Evolutionary conservation across 163 green algal genomes (phyloP), one percentile per base, ranked within the genome.

Genomic region (Coccomyxa subellipsoidea): DNA sequence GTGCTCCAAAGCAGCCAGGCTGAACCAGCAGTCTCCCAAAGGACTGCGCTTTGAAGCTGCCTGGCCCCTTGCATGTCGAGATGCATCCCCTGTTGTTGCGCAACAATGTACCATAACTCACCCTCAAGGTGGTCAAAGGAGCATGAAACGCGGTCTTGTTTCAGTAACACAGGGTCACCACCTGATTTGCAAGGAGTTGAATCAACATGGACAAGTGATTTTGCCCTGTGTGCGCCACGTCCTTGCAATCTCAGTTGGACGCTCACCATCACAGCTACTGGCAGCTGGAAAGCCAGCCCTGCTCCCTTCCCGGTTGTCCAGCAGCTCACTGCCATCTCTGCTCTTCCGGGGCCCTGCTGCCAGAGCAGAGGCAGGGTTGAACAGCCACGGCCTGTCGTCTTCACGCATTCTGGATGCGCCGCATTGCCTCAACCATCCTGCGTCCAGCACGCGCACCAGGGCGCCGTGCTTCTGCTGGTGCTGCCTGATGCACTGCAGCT

Each of bases 381-480:
- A 73, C 1, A 73, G 66, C 66, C 66, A 34, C 21, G 29, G 21
- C 29, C 18, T 7, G 8, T 34, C 66, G 2, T 73, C 29, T 23
- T 73, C 66, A 35, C 7, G 66, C n/a, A 23, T 1, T 9, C 66
- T 35, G 2, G 81, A n/a, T 23, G 53, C 32, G 38, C 76, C 35
- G 76, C 88, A 91, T 23, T 77, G 40, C 36, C 85, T 82, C 54
- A 93, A 83, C 90, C 90, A 94, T 34, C 87, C 82, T 35, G 87
- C 73, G 7, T 39, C 79, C 15, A 92, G 87, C 31, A 88, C 10
- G 12, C 84, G 47, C 27, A 85, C 40, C 4, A 38, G 39, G 69
- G 70, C 6, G 76, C 39, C 40, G 31, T 81, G 76, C 39, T 21
- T 72, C 39, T 72, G 76, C 76, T 38, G 32, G 40, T 87, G 69